Evolutionary conservation across 805 yeast genomes (phyloP).

Genomic region (Kodamaea neixiangensis): DNA sequence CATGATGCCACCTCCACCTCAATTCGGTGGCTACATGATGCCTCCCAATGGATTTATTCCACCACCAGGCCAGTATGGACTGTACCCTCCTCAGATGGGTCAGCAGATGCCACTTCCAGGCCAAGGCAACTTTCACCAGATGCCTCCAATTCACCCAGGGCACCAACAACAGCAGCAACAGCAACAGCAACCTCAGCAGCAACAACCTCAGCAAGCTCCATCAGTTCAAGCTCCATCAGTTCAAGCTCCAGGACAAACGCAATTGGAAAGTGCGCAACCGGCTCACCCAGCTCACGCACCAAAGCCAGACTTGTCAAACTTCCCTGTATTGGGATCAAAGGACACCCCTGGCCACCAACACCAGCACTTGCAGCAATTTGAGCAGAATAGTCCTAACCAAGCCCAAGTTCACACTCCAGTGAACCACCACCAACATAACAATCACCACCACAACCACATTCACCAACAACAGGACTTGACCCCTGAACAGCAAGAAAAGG

Average conservation of each 20-base stretch:
- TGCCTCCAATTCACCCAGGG: slow-evolving; percentile 15
- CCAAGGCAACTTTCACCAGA: slow-evolving; percentile 10
- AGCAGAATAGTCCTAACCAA: slow-evolving; percentile 6
- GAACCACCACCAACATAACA: slow-evolving; percentile 20
- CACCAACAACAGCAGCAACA: slow-evolving; percentile 14
- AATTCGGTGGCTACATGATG: slow-evolving; percentile 42
- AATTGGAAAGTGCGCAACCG: slow-evolving; percentile 4
- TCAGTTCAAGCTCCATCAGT: slow-evolving; percentile 12
- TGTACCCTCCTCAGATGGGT: slow-evolving; percentile 22
- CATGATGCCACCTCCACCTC: slow-evolving; percentile 29
- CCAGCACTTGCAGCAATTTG: slow-evolving; percentile 10
- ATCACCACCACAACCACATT: slow-evolving; percentile 20
- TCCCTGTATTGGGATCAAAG: slow-evolving; percentile 56
- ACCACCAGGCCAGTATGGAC: slow-evolving; percentile 38
- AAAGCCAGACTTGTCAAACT: slow-evolving; percentile 43
- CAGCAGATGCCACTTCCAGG: slow-evolving; percentile 21
- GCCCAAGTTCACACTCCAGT: slow-evolving; percentile 16
- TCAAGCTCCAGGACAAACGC: slow-evolving; percentile 9
- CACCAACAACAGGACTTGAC: slow-evolving; percentile 43
- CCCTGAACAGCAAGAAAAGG: slow-evolving; percentile 72
- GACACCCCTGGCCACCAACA: slow-evolving; percentile 25
- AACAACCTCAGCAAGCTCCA: slow-evolving; percentile 15
- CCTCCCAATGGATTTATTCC: slow-evolving; percentile 42
- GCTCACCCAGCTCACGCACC: slow-evolving; percentile 9
- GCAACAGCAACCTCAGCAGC: slow-evolving; percentile 18